Evolutionary conservation across 495 filamentous ascomycete genomes (phyloP).

Genomic region (Saxispiralis lemnorum): DNA sequence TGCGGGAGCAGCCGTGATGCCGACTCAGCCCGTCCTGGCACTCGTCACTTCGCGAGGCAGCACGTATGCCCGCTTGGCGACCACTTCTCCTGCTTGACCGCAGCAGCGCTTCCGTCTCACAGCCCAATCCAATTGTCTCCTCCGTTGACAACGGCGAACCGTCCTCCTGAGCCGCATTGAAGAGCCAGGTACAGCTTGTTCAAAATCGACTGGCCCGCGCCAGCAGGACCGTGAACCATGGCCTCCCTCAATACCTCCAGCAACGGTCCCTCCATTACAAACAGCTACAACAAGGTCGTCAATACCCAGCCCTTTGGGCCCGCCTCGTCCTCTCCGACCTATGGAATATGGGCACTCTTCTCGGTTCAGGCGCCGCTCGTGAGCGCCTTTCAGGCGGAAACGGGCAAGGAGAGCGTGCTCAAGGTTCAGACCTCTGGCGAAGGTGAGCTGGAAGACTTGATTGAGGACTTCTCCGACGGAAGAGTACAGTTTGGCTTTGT

Average conservation of each 20-base stretch:
- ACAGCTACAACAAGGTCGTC: constrained; percentile 79
- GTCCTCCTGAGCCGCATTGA: no score
- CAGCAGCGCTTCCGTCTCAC: no score
- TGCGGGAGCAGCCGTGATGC: no score
- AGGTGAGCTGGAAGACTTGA: constrained; percentile 82
- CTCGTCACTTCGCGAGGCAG: no score
- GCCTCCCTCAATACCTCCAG: constrained; percentile 78
- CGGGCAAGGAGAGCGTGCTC: constrained; percentile 77
- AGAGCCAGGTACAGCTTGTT: no score
- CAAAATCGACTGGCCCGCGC: no score
- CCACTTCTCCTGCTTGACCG: no score
- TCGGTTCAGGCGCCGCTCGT: constrained; percentile 76
- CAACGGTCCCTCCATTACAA: constrained; percentile 80
- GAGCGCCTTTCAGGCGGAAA: constrained; percentile 74
- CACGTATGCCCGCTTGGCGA: no score
- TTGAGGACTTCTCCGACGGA: constrained; percentile 94
- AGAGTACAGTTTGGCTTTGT: constrained; percentile 92
- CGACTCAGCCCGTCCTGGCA: no score
- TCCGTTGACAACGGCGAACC: no score
- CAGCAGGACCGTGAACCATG: constrained; percentile 34
- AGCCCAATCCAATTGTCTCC: no score
- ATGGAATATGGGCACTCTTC: constrained; percentile 79
- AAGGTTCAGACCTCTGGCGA: constrained; percentile 90
- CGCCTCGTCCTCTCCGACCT: constrained; percentile 47
- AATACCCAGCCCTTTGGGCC: constrained; percentile 49